Evolutionary conservation across 495 filamentous ascomycete species (phyloP), one percentile per base, ranked within the genome.

Genomic region (Peziza echinospora): DNA sequence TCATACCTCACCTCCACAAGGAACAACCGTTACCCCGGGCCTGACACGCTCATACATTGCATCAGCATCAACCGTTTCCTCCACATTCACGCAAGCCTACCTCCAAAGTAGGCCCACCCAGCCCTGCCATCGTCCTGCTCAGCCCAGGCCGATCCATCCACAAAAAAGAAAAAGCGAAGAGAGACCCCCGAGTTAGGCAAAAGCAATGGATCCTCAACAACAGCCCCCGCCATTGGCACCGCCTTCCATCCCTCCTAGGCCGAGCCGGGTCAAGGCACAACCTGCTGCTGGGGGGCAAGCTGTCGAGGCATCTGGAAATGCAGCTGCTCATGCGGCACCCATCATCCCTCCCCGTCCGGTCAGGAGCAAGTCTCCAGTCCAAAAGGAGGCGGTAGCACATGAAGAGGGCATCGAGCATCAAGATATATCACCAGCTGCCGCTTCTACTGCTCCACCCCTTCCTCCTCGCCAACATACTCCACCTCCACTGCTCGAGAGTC

Each of bases 281-380:
- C 19, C 30, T 17, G 30, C 30, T 37, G 30, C 19, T 37, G 30
- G 19, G 1, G 30, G 30, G 13, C 30, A 37, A 37, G 2, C 30
- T 17, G 30, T 11, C 19, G 6, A 37, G 13, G 30, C 13, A 13
- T 8, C 26, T n/a, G 26, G 26, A 8, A 37, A 16, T 46, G 30
- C 39, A 34, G 7, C 21, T 43, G 24, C 25, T 47, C 42, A 26
- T 47, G 66, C 71, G 45, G 64, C 67, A 37, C 67, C 73, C 5
- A 59, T 63, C 44, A 60, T 83, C 48, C 80, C 80, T 24, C 75
- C 78, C 51, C 75, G 80, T 45, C 80, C 80, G 21, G 57, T 67
- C 5, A 62, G 67, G 53, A 55, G 55, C 49, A 60, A 66, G 47
- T 66, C 68, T 41, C 30, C 30, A 37, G 13, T 37, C 0, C 30